phyloP scores from a whole-genome alignment of 768 basidiomycete species.

The Serendipita indica region DNA sequence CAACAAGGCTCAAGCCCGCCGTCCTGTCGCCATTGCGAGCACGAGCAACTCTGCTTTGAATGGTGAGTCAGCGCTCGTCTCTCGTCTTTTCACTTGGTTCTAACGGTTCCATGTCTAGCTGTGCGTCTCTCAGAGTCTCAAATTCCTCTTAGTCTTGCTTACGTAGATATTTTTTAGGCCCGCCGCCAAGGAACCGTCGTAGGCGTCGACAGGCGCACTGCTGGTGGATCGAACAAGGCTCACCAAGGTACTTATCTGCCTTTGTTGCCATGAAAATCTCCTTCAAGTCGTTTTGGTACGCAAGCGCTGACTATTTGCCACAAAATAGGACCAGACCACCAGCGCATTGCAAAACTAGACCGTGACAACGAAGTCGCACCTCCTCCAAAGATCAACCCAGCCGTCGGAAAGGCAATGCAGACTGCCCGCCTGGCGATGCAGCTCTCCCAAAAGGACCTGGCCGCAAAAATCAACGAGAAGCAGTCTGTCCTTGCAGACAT shows the following conservation, averaged over 20 bases:
- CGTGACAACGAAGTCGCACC: constrained; percentile 92
- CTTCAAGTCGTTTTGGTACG: background rate
- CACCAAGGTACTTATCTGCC: constrained; percentile 40
- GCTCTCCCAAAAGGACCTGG: constrained; percentile 82
- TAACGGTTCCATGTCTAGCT: constrained; percentile 26
- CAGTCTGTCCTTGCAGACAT: constrained; percentile 79
- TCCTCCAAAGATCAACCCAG: constrained; percentile 59
- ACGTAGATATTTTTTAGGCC: constrained; percentile 33
- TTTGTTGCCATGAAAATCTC: background rate
- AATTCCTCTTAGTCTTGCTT: background rate
- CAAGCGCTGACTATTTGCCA: constrained; percentile 1
- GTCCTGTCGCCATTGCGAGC: constrained; percentile 35
- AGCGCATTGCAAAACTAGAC: constrained; percentile 84
- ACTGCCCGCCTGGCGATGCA: constrained; percentile 61
- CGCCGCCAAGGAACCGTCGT: constrained; percentile 63
- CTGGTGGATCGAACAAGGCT: constrained; percentile 58
- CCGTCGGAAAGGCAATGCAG: constrained; percentile 73
- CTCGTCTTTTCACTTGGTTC: constrained; percentile 15
- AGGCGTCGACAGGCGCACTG: constrained; percentile 66
- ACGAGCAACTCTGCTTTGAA: constrained; percentile 47
- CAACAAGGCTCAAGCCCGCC: constrained; percentile 37
- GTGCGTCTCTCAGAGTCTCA: constrained; percentile 26
- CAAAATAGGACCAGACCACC: constrained; percentile 70
- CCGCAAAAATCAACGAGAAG: constrained; percentile 88
- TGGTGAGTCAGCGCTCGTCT: constrained; percentile 22